phyloP scores from a whole-genome alignment of 305 asterid species.

The Salvia sclarea region DNA sequence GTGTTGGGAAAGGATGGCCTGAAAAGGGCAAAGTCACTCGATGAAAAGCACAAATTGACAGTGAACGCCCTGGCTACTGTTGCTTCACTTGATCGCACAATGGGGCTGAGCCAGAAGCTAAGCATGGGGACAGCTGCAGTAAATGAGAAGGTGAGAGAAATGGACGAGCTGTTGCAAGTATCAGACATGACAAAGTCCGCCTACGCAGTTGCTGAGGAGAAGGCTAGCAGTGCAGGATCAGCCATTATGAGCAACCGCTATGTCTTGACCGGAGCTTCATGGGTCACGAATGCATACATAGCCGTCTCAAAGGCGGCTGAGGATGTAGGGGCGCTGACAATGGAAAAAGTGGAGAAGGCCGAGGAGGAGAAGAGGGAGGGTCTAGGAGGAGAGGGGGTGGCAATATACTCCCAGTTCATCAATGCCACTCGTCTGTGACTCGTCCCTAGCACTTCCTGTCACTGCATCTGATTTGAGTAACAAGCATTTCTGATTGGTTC shows the following conservation, averaged over 20 bases:
- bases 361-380: constrained; percentile 47
- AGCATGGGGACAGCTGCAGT: constrained; percentile 50
- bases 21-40: constrained; percentile 51
- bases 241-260: constrained; percentile 48
- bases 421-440: constrained; percentile 14
- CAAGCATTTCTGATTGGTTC: constrained; percentile 21
- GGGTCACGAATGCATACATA: constrained; percentile 48
- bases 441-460: constrained; percentile 22
- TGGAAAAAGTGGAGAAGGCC: constrained; percentile 51
- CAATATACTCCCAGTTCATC: constrained; percentile 34
- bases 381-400: constrained; percentile 28
- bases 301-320: constrained; percentile 53
- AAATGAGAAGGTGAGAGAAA: constrained; percentile 49
- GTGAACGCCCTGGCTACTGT: constrained; percentile 52
- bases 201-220: constrained; percentile 55
- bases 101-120: constrained; percentile 58
- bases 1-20: constrained; percentile 60
- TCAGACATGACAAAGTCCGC: constrained; percentile 55
- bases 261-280: constrained; percentile 54
- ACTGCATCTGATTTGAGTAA: constrained; percentile 13
- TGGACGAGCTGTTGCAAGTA: constrained; percentile 49
- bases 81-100: constrained; percentile 47
- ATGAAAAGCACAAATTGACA: constrained; percentile 51
- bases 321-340: constrained; percentile 50
- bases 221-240: constrained; percentile 46